These are phyloP conservation scores for Trypanosoma scelopori DNA, from an alignment of 208 protist genomes.

Conservation along the genomic window DNA sequence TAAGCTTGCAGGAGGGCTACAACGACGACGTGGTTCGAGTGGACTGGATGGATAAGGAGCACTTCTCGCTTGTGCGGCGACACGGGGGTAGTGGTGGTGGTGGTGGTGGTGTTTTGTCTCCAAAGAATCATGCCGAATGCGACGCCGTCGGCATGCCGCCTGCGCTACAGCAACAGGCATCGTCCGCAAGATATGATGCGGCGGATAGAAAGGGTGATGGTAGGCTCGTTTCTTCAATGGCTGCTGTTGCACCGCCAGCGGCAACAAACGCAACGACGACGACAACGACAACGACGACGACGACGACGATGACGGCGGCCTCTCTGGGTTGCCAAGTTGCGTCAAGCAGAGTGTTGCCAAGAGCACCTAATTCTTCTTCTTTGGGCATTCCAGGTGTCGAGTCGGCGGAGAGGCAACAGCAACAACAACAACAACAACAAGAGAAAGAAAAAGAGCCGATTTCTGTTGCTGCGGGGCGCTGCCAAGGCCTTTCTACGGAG, in stretches of 20 bases:
- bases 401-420: not conserved
- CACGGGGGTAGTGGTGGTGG: too few species aligned
- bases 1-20: conserved; percentile 46
- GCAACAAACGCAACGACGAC: not conserved
- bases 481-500: conserved; percentile 39
- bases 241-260: too few species aligned
- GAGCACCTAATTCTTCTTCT: not conserved
- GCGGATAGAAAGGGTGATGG: not conserved
- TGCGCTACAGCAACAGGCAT: not conserved
- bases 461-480: conserved; percentile 22
- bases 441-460: not conserved
- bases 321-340: not conserved
- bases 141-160: not conserved
- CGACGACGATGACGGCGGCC: not conserved
- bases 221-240: not conserved
- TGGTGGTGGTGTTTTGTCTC: conserved; percentile 4
- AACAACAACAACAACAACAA: conserved; percentile 3
- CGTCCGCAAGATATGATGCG: not conserved
- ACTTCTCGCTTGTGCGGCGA: conserved; percentile 17
- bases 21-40: conserved; percentile 65
- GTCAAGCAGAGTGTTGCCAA: not conserved
- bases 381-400: too few species aligned
- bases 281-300: not conserved
- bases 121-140: not conserved
- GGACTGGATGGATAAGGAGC: conserved; percentile 27